Percentiles rank a stretch among this genome's conserved stretches.
phyloP scores from a whole-genome alignment of 495 filamentous ascomycete species.

The Aspergillus haitiensis region DNA sequence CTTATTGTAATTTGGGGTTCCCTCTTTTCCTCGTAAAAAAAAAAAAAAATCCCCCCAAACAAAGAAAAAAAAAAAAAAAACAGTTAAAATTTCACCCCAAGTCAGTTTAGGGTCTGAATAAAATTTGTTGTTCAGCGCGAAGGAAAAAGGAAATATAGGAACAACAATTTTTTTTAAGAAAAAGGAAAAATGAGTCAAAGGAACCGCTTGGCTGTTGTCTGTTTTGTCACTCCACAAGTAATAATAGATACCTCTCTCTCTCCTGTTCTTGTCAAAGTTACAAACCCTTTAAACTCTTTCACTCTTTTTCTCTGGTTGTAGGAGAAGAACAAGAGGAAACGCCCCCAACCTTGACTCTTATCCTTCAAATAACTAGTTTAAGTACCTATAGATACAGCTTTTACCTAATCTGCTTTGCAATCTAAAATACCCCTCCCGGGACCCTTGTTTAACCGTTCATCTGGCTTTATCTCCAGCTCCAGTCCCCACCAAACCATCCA shows the following conservation, averaged over 20 bases:
- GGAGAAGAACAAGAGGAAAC: neutral
- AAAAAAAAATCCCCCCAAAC: neutral
- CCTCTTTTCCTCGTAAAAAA: neutral
- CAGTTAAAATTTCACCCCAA: neutral
- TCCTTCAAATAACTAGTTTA: neutral
- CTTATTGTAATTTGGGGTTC: neutral
- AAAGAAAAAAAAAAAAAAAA: constrained; percentile 2
- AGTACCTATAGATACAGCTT: neutral
- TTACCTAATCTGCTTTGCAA: constrained; percentile 22
- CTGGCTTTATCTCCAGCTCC: constrained; percentile 27
- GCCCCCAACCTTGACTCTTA: neutral
- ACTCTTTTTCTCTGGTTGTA: neutral
- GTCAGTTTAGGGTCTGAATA: neutral
- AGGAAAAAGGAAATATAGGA: constrained; percentile 4
- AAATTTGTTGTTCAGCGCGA: neutral
- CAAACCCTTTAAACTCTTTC: neutral
- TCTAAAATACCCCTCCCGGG: constrained; percentile 3
- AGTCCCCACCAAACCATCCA: constrained; percentile 11
- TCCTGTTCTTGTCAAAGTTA: too few species aligned
- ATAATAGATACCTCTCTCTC: constrained; percentile 9
- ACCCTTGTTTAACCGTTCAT: constrained; percentile 15
- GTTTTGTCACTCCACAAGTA: neutral
- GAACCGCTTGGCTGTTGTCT: neutral
- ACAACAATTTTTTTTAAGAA: neutral
- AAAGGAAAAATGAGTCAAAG: constrained; percentile 1